These are phyloP conservation scores for Pichia rugopelliculosa DNA, from an alignment of 805 yeast genomes.

Conservation along the genomic window DNA sequence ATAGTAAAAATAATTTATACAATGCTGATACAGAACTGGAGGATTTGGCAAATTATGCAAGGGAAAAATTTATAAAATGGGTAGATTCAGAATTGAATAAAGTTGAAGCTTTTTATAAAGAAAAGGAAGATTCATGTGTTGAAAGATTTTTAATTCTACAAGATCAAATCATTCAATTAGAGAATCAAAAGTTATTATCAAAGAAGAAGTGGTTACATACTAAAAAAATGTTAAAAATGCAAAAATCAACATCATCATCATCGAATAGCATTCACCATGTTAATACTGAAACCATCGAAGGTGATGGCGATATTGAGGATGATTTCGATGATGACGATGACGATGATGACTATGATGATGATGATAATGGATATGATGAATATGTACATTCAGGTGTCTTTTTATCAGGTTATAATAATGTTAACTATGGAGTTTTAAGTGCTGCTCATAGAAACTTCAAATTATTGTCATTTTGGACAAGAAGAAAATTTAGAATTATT, in stretches of 20 bases:
- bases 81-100: conserved; percentile 52
- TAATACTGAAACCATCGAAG: background rate
- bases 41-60: conserved; percentile 31
- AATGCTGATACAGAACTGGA: conserved; percentile 21
- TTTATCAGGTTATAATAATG: background rate
- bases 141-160: conserved; percentile 55
- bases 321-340: conserved; percentile 11
- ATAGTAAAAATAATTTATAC: background rate
- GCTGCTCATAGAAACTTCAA: conserved; percentile 13
- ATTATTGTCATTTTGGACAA: conserved; percentile 19
- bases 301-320: conserved; percentile 13
- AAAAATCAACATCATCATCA: background rate
- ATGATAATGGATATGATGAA: conserved; percentile 10
- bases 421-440: conserved; percentile 1
- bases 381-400: background rate
- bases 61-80: conserved; percentile 55
- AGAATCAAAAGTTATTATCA: conserved; percentile 40
- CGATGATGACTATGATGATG: conserved; percentile 9
- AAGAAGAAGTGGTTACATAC: conserved; percentile 13
- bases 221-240: conserved; percentile 5
- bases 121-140: conserved; percentile 52
- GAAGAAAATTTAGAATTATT: conserved; percentile 22
- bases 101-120: conserved; percentile 54
- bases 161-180: conserved; percentile 59
- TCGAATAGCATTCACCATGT: background rate